A percentile compares a stretch with the other conserved stretches of the same genome.
These are phyloP conservation scores for Pueraria montana DNA, from an alignment of 306 rosid species.

Conservation along the genomic window DNA sequence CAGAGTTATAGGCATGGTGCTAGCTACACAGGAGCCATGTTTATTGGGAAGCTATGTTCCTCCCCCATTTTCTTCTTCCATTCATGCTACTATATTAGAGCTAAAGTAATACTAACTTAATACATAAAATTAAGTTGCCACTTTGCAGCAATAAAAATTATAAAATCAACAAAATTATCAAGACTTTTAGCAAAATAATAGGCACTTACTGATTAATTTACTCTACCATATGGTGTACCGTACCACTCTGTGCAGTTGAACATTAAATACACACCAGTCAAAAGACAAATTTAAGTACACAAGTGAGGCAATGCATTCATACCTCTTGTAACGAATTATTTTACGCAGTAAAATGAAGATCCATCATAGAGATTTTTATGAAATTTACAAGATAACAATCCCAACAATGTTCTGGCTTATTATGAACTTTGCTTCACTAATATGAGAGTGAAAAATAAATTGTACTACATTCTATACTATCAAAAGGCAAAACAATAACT, in stretches of 20 bases:
- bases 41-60: no score
- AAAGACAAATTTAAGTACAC: constrained; percentile 12
- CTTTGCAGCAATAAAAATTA: constrained; percentile 25
- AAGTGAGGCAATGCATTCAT: constrained; percentile 26
- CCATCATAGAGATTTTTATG: constrained; percentile 12
- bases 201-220: background rate
- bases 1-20: no score
- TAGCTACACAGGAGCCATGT: no score
- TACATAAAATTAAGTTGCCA: background rate
- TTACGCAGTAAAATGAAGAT: constrained; percentile 2
- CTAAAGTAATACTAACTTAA: background rate
- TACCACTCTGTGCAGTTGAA: constrained; percentile 1
- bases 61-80: background rate
- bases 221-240: background rate
- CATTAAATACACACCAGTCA: constrained; percentile 9
- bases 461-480: constrained; percentile 54
- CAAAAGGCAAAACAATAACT: constrained; percentile 45
- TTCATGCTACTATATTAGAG: constrained; percentile 10
- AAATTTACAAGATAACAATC: constrained; percentile 37
- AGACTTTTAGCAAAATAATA: background rate
- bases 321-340: constrained; percentile 29
- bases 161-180: constrained; percentile 25
- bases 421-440: constrained; percentile 48
- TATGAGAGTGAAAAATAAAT: constrained; percentile 48
- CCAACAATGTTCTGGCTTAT: constrained; percentile 51